Conservation (phyloP, 176 grass and related monocot genomes). For the Alloteropsis semialata region DNA sequence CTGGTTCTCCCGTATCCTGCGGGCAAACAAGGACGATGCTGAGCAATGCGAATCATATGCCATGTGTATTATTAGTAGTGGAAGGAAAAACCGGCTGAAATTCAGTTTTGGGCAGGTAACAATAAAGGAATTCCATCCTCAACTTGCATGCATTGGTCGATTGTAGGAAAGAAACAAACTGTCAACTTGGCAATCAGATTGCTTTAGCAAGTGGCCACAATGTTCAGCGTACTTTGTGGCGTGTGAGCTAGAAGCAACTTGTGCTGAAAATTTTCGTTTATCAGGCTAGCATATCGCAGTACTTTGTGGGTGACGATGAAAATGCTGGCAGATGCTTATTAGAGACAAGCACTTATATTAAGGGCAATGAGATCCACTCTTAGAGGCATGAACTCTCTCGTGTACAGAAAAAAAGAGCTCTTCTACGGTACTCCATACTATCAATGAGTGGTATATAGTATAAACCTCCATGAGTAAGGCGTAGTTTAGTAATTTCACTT, state of each 20-base stretch:
- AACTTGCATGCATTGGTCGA: background rate
- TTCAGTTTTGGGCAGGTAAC: background rate
- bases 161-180: conserved; percentile 5
- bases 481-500: too few relatives aligned
- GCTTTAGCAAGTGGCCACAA: background rate
- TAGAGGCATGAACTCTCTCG: background rate
- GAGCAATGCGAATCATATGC: background rate
- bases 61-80: conserved; percentile 21
- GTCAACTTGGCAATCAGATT: conserved; percentile 1
- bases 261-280: background rate
- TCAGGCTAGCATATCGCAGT: background rate
- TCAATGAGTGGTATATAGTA: too few relatives aligned
- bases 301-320: background rate
- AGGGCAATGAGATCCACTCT: background rate
- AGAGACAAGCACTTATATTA: background rate
- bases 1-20: too few relatives aligned
- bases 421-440: too few relatives aligned
- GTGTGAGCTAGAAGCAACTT: background rate
- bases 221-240: background rate
- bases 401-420: too few relatives aligned
- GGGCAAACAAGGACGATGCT: too few relatives aligned
- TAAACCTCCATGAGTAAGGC: too few relatives aligned
- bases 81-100: background rate
- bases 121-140: background rate
- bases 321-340: background rate